phyloP scores from a whole-genome alignment of 257 asterid genomes.

The Jacaranda copaia region DNA sequence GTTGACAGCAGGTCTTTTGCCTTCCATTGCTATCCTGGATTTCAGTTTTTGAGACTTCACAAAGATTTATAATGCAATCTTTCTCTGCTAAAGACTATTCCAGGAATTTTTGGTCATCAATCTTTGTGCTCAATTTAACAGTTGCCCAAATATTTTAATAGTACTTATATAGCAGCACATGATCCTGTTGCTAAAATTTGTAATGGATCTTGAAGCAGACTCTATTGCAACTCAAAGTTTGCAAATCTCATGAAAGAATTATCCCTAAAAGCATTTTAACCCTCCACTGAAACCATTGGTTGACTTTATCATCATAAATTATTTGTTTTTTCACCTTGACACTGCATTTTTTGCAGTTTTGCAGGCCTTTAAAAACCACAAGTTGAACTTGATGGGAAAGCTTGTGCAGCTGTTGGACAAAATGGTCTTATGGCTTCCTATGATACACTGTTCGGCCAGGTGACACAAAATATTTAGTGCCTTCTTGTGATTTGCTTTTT shows the following conservation, averaged over 20 bases:
- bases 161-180: slow-evolving; percentile 7
- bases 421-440: slow-evolving; percentile 97
- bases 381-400: slow-evolving; percentile 94
- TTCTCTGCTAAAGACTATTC: slow-evolving; percentile 13
- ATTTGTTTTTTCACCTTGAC: background rate
- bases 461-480: slow-evolving; percentile 29
- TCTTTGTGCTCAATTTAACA: background rate
- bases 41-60: slow-evolving; percentile 6
- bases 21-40: slow-evolving; percentile 1
- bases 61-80: background rate
- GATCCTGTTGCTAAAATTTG: background rate
- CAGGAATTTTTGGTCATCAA: background rate
- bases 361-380: slow-evolving; percentile 99
- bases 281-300: background rate
- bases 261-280: background rate
- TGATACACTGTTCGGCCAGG: slow-evolving; percentile 97
- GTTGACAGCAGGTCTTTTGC: slow-evolving; percentile 79
- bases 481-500: background rate
- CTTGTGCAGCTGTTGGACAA: slow-evolving; percentile 99
- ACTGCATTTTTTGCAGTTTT: slow-evolving; percentile 58
- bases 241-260: background rate
- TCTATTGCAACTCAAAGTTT: background rate
- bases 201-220: background rate
- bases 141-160: background rate
- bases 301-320: background rate